A percentile compares a stretch with the other conserved stretches of the same genome.
These are phyloP conservation scores for Podospora pseudocomata DNA, from an alignment of 495 filamentous ascomycete genomes.

Conservation along the genomic window DNA sequence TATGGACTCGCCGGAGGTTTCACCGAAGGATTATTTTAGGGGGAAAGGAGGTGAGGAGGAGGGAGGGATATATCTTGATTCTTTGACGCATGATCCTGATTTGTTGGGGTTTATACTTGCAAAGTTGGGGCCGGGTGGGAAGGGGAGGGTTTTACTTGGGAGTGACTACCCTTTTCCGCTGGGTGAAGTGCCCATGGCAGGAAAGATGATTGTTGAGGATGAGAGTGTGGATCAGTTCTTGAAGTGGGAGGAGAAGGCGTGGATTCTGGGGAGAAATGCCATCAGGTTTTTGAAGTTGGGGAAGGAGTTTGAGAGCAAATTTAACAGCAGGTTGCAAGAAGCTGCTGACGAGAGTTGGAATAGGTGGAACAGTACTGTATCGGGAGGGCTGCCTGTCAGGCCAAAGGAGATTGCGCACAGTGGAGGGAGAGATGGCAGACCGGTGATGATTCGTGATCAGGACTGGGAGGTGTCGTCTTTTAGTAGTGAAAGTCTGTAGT, in stretches of 20 bases:
- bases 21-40: constrained; percentile 23
- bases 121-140: constrained; percentile 26
- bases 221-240: constrained; percentile 25
- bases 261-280: constrained; percentile 24
- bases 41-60: constrained; percentile 4
- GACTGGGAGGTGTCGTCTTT: constrained; percentile 7
- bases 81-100: constrained; percentile 29
- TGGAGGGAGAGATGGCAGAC: neutral
- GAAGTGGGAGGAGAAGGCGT: constrained; percentile 25
- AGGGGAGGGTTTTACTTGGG: constrained; percentile 22
- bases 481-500: constrained; percentile 8
- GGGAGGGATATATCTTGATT: constrained; percentile 30
- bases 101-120: constrained; percentile 25
- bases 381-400: neutral
- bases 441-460: neutral
- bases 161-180: constrained; percentile 33
- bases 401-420: neutral
- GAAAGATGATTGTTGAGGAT: constrained; percentile 25
- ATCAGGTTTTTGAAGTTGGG: constrained; percentile 27
- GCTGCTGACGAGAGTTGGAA: neutral
- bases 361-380: neutral
- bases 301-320: constrained; percentile 20
- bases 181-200: constrained; percentile 28
- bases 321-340: constrained; percentile 18
- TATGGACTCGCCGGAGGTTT: constrained; percentile 19